Evolutionary conservation across 1,284 basidiomycete genomes (phyloP).

Genomic region (Apiotrichum laibachii): DNA sequence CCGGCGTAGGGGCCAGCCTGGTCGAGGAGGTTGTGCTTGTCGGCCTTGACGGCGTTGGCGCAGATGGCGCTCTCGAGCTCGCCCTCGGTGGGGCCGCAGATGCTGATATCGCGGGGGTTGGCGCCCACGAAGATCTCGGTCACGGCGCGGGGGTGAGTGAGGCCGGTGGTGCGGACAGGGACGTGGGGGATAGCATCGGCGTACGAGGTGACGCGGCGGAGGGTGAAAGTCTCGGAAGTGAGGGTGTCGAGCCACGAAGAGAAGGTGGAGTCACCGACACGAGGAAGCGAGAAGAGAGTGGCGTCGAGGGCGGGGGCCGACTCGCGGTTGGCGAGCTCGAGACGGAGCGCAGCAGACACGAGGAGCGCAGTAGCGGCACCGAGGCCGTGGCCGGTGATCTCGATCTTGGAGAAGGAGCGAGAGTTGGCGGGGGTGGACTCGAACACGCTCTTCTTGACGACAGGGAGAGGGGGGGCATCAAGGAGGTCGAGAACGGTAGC

Average conservation of each 20-base stretch:
- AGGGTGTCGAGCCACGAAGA: conserved; percentile 28
- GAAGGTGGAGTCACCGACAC: conserved; percentile 32
- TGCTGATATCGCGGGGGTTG: neutral
- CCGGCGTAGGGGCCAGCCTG: neutral
- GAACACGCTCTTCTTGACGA: too few relatives aligned
- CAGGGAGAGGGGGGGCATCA: too few relatives aligned
- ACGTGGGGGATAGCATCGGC: conserved; percentile 33
- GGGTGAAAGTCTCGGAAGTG: conserved; percentile 9
- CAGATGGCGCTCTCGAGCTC: neutral
- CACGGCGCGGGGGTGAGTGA: conserved; percentile 25
- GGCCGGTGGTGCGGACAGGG: conserved; percentile 25
- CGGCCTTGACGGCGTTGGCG: neutral
- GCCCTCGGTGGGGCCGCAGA: neutral
- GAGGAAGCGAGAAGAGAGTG: conserved; percentile 27
- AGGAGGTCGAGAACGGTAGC: neutral
- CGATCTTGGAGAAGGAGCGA: conserved; percentile 13
- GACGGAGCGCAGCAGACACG: conserved; percentile 25
- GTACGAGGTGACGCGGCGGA: conserved; percentile 27
- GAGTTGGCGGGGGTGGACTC: too few relatives aligned
- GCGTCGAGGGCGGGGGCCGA: conserved; percentile 18
- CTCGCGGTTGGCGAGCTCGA: conserved; percentile 17
- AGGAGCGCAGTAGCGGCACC: conserved; percentile 32
- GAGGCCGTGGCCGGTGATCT: conserved; percentile 37
- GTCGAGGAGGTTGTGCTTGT: neutral
- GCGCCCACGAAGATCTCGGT: neutral